These are phyloP conservation scores for Sequoiadendron giganteum DNA, from an alignment of 75 land plant genomes.

Conservation along the genomic window DNA sequence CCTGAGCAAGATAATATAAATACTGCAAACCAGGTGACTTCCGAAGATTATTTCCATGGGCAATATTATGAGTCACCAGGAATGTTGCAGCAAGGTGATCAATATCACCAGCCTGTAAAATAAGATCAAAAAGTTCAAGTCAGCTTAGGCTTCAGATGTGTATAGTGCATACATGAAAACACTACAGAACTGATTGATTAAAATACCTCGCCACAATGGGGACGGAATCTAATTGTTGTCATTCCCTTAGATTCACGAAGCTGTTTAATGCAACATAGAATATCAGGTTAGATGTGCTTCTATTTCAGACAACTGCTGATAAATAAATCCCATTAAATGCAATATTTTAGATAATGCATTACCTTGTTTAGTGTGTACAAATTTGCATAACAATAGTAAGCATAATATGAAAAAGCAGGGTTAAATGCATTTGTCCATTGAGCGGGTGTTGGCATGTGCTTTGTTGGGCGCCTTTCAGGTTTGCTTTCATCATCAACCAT, in stretches of 20 bases:
- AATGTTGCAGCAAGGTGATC: conserved; percentile 59
- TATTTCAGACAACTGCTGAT: not conserved
- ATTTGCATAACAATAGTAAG: conserved; percentile 51
- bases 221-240: conserved; percentile 46
- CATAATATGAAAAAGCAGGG: conserved; percentile 59
- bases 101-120: conserved; percentile 43
- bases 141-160: not conserved
- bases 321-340: not conserved
- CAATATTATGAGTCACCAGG: conserved; percentile 45
- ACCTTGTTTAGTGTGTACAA: conserved; percentile 51
- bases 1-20: conserved; percentile 52
- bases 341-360: not conserved
- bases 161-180: not conserved
- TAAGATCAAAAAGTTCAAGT: not conserved
- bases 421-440: conserved; percentile 45
- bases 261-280: conserved; percentile 20
- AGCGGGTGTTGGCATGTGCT: conserved; percentile 54
- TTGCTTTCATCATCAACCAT: conserved; percentile 69
- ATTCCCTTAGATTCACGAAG: conserved; percentile 50
- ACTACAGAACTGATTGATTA: not conserved
- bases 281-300: not conserved
- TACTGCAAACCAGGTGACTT: conserved; percentile 57
- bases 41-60: conserved; percentile 57
- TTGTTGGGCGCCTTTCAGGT: conserved; percentile 55
- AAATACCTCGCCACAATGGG: conserved; percentile 57